These are phyloP conservation scores for Phyllostachys edulis DNA, from an alignment of 176 grass and related monocot genomes.

Conservation along the genomic window DNA sequence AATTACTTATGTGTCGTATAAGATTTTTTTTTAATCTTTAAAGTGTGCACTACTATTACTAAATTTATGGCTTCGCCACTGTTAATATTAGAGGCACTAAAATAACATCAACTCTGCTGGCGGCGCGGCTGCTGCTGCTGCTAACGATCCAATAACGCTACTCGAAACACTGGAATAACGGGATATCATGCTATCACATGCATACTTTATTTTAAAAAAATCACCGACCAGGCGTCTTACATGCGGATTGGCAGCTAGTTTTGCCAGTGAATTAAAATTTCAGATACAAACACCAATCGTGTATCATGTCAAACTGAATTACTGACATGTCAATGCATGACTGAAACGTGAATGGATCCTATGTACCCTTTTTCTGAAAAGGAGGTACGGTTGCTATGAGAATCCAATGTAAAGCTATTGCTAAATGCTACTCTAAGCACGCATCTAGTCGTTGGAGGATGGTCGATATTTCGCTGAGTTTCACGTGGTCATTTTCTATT, in stretches of 20 bases:
- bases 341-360: conserved; percentile 43
- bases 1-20: too few relatives aligned
- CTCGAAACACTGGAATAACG: not conserved
- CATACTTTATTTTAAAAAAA: not conserved
- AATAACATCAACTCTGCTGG: not conserved
- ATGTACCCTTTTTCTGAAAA: not conserved
- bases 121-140: too few relatives aligned
- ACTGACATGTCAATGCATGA: not conserved
- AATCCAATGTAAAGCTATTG: conserved; percentile 29
- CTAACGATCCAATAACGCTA: not conserved
- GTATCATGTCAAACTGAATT: not conserved
- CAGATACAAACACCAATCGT: not conserved
- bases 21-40: too few relatives aligned
- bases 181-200: not conserved
- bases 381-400: not conserved
- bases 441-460: conserved; percentile 40
- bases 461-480: not conserved
- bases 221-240: not conserved
- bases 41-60: too few relatives aligned
- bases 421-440: not conserved
- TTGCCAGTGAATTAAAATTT: not conserved
- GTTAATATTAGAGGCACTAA: not conserved
- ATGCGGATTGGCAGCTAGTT: not conserved
- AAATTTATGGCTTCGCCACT: too few relatives aligned
- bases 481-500: conserved; percentile 30